Evolutionary conservation across 1,284 basidiomycete species (phyloP), one percentile per base, ranked within the genome.

Genomic region (Ustilago sp.): DNA sequence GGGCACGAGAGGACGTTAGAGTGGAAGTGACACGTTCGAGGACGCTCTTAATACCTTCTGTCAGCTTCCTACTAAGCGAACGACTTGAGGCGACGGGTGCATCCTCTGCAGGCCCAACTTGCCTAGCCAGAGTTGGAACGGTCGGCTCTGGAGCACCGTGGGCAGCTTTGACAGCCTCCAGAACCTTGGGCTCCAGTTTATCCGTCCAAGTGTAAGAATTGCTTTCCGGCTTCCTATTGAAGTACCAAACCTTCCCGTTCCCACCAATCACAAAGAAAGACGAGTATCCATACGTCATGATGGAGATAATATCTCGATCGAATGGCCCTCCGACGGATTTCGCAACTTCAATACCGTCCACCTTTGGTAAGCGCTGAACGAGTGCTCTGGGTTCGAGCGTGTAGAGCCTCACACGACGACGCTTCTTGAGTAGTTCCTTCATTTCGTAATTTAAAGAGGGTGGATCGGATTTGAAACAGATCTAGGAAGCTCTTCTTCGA

Each of bases 401-500:
- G 9, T 31, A 43, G 34, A 47, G n/a, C 11, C 47, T 31, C 12
- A 43, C 41, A 17, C 38, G 43, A n/a, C 41, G 56, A n/a, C 56
- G 34, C 8, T 31, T 19, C 12, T 58, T 36, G 8, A 58, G 31
- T 8, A 58, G 56, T n/a, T 43, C 12, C 2, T 28, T 32, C 55
- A 57, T 57, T 31, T 57, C 55, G 6, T 34, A n/a, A 41, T 57
- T 57, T 13, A 39, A 15, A 23, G 55, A n/a, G 15, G 55, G 41
- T 28, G 43, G 55, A n/a, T 19, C 17, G 7, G 31, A 8, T 28
- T 31, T 48, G 47, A 48, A n/a, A 8, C n/a, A 12, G 47, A 48
- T 17, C 11, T 39, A 39, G 38, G 38, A 39, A 17, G 38, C 38
- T 50, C 48, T 32, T 50, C 48, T 13, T n/a, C 48, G 28, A 50